phyloP scores from a whole-genome alignment of 2,329 filamentous ascomycete genomes.

The Fusarium mundagurra region DNA sequence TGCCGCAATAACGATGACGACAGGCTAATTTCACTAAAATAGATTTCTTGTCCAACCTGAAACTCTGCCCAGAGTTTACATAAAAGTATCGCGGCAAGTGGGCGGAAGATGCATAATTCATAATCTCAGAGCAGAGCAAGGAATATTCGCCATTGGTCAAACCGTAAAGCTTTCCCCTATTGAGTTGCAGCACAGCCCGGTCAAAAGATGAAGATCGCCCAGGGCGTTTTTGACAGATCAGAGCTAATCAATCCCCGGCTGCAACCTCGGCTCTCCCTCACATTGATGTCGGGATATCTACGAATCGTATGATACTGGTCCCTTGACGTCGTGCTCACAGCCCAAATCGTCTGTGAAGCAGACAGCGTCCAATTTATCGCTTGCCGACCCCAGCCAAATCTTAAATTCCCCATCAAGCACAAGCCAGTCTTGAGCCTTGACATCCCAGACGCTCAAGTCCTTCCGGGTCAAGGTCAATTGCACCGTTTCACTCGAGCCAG shows the following conservation, averaged over 20 bases:
- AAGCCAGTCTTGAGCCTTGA: slow-evolving; percentile 74
- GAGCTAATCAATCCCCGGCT: background rate
- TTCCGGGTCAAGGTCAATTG: slow-evolving; percentile 70
- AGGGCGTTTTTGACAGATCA: slow-evolving; percentile 5
- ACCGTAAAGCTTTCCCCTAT: background rate
- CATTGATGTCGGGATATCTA: background rate
- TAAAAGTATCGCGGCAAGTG: background rate
- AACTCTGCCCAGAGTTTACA: background rate
- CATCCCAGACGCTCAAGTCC: slow-evolving; percentile 80
- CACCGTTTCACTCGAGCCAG: slow-evolving; percentile 63
- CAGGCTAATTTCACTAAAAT: background rate
- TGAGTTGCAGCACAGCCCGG: background rate
- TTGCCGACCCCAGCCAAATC: slow-evolving; percentile 53
- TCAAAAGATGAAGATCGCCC: slow-evolving; percentile 3
- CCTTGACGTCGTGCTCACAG: slow-evolving; percentile 38
- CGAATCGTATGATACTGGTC: slow-evolving; percentile 28
- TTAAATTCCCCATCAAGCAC: slow-evolving; percentile 53
- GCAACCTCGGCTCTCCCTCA: background rate
- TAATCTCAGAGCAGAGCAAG: background rate
- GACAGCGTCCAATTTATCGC: slow-evolving; percentile 47
- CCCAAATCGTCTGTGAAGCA: slow-evolving; percentile 45
- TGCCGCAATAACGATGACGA: background rate
- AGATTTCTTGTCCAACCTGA: background rate
- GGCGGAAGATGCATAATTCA: background rate
- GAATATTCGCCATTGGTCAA: background rate